These are phyloP conservation scores for Pyropia yezoensis DNA, from an alignment of 23 red algal genomes.

Conservation along the genomic window DNA sequence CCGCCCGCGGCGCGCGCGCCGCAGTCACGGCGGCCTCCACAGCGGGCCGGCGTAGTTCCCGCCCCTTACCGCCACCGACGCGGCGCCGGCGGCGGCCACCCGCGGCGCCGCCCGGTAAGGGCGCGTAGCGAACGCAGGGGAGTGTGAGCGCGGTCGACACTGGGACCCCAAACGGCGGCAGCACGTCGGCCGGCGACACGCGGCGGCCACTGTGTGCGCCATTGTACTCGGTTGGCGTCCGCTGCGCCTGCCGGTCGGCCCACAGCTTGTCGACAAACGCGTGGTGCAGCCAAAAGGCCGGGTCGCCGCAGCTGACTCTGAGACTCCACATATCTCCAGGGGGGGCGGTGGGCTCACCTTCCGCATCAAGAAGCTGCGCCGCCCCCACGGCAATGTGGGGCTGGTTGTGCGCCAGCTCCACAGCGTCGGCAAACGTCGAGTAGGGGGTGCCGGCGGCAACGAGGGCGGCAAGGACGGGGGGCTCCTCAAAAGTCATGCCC, in stretches of 20 bases:
- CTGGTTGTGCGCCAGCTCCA: conserved; percentile 42
- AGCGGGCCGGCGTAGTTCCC: too few relatives aligned
- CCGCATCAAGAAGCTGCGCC: too few relatives aligned
- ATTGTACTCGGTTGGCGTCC: background rate
- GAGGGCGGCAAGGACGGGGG: conserved; percentile 2
- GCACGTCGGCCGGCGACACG: conserved; percentile 2
- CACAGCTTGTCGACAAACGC: conserved; percentile 30
- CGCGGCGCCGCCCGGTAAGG: background rate
- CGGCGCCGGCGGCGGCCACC: too few relatives aligned
- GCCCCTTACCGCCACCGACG: too few relatives aligned
- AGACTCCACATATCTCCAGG: conserved; percentile 26
- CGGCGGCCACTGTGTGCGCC: conserved; percentile 12
- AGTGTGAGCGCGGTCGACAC: conserved; percentile 21
- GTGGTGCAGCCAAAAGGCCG: conserved; percentile 53
- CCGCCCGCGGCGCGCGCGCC: too few relatives aligned
- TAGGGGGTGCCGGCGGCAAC: too few relatives aligned
- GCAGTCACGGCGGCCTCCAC: too few relatives aligned
- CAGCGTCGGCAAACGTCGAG: conserved; percentile 16
- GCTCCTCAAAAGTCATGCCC: conserved; percentile 6
- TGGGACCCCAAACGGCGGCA: conserved; percentile 27
- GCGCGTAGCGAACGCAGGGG: conserved; percentile 31
- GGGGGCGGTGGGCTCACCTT: too few relatives aligned
- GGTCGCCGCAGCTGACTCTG: conserved; percentile 26
- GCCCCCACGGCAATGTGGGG: conserved; percentile 26
- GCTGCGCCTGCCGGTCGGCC: conserved; percentile 6